Conservation (phyloP, 495 filamentous ascomycete genomes). For the Penicillium lagena region DNA sequence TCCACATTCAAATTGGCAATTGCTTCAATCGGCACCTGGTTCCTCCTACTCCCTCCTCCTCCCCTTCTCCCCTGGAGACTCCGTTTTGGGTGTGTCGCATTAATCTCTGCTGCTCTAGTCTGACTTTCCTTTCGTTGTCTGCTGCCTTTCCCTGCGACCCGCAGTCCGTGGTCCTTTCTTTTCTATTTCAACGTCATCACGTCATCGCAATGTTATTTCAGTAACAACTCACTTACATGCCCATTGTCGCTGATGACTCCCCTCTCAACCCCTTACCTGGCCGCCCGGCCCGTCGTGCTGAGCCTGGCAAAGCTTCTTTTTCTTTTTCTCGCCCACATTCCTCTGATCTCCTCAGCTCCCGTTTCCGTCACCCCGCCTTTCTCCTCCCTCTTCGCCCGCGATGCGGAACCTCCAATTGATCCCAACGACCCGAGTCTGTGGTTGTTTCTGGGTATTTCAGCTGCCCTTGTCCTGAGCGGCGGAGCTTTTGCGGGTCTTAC, state of each 20-base stretch:
- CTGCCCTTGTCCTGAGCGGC: slow-evolving; percentile 73
- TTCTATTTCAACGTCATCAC: not conserved
- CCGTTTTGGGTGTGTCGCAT: too few species aligned
- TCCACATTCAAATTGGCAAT: too few species aligned
- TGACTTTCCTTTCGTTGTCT: too few species aligned
- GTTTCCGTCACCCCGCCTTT: slow-evolving; percentile 14
- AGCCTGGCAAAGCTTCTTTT: slow-evolving; percentile 44
- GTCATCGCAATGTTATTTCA: not conserved
- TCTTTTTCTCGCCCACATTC: slow-evolving; percentile 36
- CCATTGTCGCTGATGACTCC: slow-evolving; percentile 23
- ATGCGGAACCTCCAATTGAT: slow-evolving; percentile 26
- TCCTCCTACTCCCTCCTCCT: too few species aligned
- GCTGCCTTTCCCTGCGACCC: too few species aligned
- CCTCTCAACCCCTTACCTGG: slow-evolving; percentile 23
- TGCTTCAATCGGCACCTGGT: fast-evolving
- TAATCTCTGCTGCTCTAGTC: too few species aligned
- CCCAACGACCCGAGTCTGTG: slow-evolving; percentile 55
- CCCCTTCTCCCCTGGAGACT: too few species aligned
- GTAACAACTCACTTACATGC: not conserved
- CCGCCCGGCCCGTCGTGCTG: slow-evolving; percentile 38
- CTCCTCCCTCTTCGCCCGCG: slow-evolving; percentile 15
- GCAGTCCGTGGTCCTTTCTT: too few species aligned
- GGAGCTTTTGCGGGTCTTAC: slow-evolving; percentile 96
- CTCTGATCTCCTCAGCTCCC: slow-evolving; percentile 37
- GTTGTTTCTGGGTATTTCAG: slow-evolving; percentile 62